Conservation (phyloP, 192 early-diverging fungal genomes). For the Chytriomyces confervae region DNA sequence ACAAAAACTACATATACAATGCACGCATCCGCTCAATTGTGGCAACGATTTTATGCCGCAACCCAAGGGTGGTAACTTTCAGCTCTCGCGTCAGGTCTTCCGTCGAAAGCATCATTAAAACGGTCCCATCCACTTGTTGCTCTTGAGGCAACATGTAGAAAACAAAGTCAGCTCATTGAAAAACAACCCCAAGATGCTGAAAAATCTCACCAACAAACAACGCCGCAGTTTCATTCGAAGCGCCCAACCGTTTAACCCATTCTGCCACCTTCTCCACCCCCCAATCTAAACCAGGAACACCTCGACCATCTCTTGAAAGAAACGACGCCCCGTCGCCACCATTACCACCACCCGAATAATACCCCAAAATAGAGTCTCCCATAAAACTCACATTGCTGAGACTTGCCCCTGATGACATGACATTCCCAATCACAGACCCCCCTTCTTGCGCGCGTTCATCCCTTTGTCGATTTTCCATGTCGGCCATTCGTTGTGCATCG, state of each 20-base stretch:
- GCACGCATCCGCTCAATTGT: not conserved
- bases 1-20: too few relatives aligned
- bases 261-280: not conserved
- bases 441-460: too few relatives aligned
- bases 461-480: too few relatives aligned
- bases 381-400: not conserved
- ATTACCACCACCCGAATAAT: not conserved
- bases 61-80: not conserved
- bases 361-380: not conserved
- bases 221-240: not conserved
- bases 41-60: not conserved
- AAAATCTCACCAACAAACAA: not conserved
- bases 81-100: not conserved
- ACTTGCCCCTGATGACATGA: too few relatives aligned
- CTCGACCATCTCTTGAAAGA: not conserved
- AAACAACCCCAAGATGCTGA: not conserved
- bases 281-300: not conserved
- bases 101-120: not conserved
- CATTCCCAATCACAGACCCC: too few relatives aligned
- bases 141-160: not conserved
- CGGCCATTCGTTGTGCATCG: too few relatives aligned
- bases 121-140: not conserved
- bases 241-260: not conserved
- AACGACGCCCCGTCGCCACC: not conserved
- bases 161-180: too few relatives aligned